These are phyloP conservation scores for Ilex paraguariensis DNA, from an alignment of 305 asterid species.

Conservation along the genomic window DNA sequence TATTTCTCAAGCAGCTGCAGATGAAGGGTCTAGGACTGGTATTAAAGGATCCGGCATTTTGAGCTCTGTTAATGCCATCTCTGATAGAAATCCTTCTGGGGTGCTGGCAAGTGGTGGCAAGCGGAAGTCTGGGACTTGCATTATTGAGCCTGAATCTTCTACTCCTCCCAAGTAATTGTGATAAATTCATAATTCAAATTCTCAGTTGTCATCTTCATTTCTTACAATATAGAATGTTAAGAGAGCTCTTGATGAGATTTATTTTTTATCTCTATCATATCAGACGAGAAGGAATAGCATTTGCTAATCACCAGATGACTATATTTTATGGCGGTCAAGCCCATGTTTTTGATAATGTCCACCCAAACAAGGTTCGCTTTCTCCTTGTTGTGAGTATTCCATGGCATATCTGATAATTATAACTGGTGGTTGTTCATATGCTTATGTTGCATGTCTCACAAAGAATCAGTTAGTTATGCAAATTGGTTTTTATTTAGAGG, in stretches of 20 bases:
- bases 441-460: not conserved
- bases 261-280: conserved; percentile 21
- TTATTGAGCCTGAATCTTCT: conserved; percentile 64
- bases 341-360: conserved; percentile 85
- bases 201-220: conserved; percentile 6
- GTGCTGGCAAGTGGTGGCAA: conserved; percentile 51
- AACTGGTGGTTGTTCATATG: no score
- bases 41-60: conserved; percentile 77
- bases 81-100: conserved; percentile 66
- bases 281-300: conserved; percentile 56
- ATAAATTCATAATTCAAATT: conserved; percentile 2
- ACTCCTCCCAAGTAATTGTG: conserved; percentile 41
- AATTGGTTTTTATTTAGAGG: no score
- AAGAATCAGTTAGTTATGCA: no score
- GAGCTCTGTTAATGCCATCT: conserved; percentile 49
- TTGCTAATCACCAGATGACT: conserved; percentile 75
- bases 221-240: not conserved
- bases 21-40: conserved; percentile 97
- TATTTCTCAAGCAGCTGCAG: conserved; percentile 80
- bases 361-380: conserved; percentile 68
- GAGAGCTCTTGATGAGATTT: conserved; percentile 8
- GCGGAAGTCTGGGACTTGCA: conserved; percentile 40
- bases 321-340: conserved; percentile 96
- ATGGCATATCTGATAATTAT: no score
- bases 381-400: not conserved